Evolutionary conservation across 1,139 yeast genomes (phyloP).

Genomic region (Lodderomyces metapsilosis): DNA sequence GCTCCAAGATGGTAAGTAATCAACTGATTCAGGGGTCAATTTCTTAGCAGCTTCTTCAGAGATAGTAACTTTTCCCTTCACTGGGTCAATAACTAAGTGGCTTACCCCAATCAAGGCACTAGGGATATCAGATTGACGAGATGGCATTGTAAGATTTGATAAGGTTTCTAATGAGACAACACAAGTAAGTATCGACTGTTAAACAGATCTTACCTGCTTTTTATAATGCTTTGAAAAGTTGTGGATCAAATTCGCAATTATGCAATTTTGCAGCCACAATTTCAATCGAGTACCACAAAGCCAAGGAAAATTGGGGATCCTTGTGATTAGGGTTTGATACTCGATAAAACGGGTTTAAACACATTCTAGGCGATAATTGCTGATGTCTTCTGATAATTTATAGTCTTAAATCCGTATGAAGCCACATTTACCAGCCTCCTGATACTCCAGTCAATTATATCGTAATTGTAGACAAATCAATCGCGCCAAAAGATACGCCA

Average conservation of each 20-base stretch:
- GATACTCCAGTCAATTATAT: neutral
- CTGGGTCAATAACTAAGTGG: conserved; percentile 14
- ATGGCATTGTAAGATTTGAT: conserved; percentile 13
- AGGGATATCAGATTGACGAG: conserved; percentile 12
- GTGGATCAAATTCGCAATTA: neutral
- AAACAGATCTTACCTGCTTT: too few species aligned
- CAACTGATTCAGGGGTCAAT: conserved; percentile 25
- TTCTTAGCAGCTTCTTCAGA: conserved; percentile 15
- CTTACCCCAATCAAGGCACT: conserved; percentile 13
- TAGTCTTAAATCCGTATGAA: neutral
- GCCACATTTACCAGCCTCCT: neutral
- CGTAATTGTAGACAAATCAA: too few species aligned
- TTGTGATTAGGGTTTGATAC: neutral
- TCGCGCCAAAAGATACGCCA: neutral
- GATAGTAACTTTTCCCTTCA: conserved; percentile 24
- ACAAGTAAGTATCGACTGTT: too few species aligned
- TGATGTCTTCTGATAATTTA: neutral
- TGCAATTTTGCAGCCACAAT: conserved; percentile 2
- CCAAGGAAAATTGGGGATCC: neutral
- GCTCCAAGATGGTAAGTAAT: conserved; percentile 53
- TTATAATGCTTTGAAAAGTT: conserved; percentile 1
- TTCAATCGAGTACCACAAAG: neutral
- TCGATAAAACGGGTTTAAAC: neutral
- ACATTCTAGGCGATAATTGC: neutral
- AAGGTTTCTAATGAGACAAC: too few species aligned